Conservation (phyloP, 768 basidiomycete species). For the Mycena rosella region DNA sequence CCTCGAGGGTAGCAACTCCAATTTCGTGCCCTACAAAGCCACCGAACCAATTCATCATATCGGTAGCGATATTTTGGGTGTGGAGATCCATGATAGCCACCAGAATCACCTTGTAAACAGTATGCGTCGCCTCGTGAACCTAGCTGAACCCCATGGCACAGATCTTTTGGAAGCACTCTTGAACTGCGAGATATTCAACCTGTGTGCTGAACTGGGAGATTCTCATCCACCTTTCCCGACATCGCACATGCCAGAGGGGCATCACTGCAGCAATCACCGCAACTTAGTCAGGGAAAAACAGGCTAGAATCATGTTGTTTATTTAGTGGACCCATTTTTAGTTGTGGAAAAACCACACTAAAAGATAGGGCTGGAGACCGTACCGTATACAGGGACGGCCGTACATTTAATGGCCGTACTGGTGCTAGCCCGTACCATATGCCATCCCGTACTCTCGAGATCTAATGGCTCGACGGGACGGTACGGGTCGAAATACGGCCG, state of each 20-base stretch:
- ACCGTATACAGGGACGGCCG: too few species aligned
- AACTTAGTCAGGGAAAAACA: too few species aligned
- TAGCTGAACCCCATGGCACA: neutral
- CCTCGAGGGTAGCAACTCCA: neutral
- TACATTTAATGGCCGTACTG: neutral
- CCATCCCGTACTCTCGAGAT: too few species aligned
- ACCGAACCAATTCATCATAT: neutral
- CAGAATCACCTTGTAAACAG: neutral
- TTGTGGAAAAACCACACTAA: too few species aligned
- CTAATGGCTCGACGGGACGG: too few species aligned
- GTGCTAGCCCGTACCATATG: slow-evolving; percentile 7
- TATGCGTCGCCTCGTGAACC: neutral
- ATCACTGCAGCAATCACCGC: too few species aligned
- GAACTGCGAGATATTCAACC: neutral
- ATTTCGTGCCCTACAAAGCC: neutral
- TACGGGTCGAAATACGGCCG: too few species aligned
- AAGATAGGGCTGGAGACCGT: too few species aligned
- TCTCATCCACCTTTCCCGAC: too few species aligned
- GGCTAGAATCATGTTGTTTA: too few species aligned
- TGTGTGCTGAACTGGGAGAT: slow-evolving; percentile 4
- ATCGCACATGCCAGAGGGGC: too few species aligned
- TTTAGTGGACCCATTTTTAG: too few species aligned
- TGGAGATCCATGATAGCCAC: neutral
- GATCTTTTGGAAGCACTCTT: neutral
- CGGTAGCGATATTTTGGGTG: neutral